These are phyloP conservation scores for Trifolium pratense DNA, from an alignment of 306 rosid species.

Conservation along the genomic window DNA sequence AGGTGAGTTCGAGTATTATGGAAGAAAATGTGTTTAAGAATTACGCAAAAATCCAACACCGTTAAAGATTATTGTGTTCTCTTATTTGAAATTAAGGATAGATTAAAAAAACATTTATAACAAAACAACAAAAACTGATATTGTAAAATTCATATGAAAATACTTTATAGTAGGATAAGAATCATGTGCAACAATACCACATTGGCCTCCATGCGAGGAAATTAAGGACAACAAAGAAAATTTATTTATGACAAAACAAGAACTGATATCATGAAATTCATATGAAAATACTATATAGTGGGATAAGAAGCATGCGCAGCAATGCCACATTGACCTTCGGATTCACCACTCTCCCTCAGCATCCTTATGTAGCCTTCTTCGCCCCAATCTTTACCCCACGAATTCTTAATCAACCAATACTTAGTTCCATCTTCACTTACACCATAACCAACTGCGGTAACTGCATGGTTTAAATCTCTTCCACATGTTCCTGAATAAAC, in stretches of 20 bases:
- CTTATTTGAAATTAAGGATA: too few species aligned
- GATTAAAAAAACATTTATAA: too few species aligned
- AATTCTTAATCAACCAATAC: constrained; percentile 10
- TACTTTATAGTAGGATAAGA: too few species aligned
- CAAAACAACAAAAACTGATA: too few species aligned
- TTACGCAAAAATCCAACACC: too few species aligned
- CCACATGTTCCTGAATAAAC: not conserved
- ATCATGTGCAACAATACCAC: too few species aligned
- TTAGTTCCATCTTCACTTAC: not conserved
- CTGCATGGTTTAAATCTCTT: not conserved
- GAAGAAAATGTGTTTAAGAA: too few species aligned
- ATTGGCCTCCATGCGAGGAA: not conserved
- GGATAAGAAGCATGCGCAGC: constrained; percentile 18
- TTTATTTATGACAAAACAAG: not conserved
- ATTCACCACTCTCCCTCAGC: not conserved
- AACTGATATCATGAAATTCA: not conserved
- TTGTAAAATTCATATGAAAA: too few species aligned
- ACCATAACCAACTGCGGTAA: not conserved
- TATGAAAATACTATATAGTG: not conserved
- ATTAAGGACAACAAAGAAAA: not conserved
- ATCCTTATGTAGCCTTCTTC: constrained; percentile 28
- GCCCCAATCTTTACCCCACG: constrained; percentile 11
- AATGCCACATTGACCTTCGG: constrained; percentile 15
- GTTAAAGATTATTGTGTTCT: too few species aligned
- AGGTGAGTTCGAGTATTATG: too few species aligned